A percentile compares a stretch with the other conserved stretches of the same genome.
Evolutionary conservation across 2,329 filamentous ascomycete species (phyloP).

Genomic region (Thielaviopsis cerberus): DNA sequence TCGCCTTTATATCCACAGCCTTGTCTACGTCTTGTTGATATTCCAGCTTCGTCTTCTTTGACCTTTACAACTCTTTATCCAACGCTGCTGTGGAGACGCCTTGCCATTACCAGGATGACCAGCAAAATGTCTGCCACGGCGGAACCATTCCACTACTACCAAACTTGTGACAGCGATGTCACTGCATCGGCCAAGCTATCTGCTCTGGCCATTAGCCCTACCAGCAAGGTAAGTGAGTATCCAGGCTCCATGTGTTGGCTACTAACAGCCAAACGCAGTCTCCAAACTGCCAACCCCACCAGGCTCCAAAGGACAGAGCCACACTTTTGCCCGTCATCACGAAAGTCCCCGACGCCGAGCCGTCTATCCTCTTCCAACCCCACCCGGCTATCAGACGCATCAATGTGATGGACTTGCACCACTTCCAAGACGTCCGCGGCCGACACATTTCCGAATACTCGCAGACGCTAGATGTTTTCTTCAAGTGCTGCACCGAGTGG

Average conservation of each 20-base stretch:
- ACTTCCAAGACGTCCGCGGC: background rate
- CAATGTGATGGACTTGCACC: background rate
- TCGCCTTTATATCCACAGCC: background rate
- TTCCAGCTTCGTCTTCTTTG: background rate
- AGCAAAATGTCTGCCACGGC: background rate
- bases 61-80: background rate
- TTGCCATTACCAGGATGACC: background rate
- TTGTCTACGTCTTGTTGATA: background rate
- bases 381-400: background rate
- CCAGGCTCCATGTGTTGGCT: background rate
- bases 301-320: too few relatives aligned
- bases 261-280: background rate
- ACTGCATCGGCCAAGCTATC: background rate
- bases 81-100: background rate
- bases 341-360: background rate
- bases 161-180: background rate
- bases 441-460: background rate
- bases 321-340: background rate
- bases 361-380: background rate
- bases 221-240: background rate
- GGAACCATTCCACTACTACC: background rate
- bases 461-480: background rate
- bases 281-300: background rate
- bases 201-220: background rate
- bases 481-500: background rate